These are phyloP conservation scores for Pholiota conissans DNA, from an alignment of 768 basidiomycete genomes.

Conservation along the genomic window DNA sequence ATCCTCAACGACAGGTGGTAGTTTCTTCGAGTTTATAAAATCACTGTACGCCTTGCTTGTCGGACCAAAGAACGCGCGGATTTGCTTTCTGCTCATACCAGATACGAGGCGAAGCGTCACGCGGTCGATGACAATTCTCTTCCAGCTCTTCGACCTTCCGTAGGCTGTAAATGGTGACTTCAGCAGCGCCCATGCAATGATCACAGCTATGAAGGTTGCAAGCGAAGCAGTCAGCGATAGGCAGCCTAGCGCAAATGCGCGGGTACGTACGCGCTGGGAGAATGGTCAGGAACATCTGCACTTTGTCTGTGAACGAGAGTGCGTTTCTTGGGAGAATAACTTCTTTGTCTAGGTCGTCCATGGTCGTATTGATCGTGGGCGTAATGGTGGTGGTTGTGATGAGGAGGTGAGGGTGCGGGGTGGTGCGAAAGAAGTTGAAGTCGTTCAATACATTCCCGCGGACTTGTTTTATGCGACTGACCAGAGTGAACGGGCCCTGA, in stretches of 20 bases:
- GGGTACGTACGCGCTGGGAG: slow-evolving; percentile 13
- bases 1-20: slow-evolving; percentile 21
- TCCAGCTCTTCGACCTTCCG: slow-evolving; percentile 16
- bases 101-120: slow-evolving; percentile 2
- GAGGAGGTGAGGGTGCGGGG: not conserved
- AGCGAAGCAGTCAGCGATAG: not conserved
- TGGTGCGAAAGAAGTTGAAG: not conserved
- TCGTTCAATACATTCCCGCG: not conserved
- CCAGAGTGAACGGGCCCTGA: not conserved
- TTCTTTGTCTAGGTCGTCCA: not conserved
- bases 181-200: slow-evolving; percentile 10
- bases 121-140: slow-evolving; percentile 9
- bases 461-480: not conserved
- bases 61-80: slow-evolving; percentile 16
- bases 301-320: slow-evolving; percentile 6
- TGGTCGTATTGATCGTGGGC: not conserved
- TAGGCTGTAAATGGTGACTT: slow-evolving; percentile 16
- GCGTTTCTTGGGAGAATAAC: slow-evolving; percentile 12
- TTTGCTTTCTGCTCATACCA: slow-evolving; percentile 11
- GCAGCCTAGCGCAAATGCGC: not conserved
- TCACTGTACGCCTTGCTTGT: slow-evolving; percentile 17
- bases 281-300: slow-evolving; percentile 5
- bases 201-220: slow-evolving; percentile 3
- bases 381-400: not conserved
- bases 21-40: slow-evolving; percentile 16